Base-by-base conservation (phyloP, 495 filamentous ascomycete genomes). In the Aspergillus sclerotioniger region DNA sequence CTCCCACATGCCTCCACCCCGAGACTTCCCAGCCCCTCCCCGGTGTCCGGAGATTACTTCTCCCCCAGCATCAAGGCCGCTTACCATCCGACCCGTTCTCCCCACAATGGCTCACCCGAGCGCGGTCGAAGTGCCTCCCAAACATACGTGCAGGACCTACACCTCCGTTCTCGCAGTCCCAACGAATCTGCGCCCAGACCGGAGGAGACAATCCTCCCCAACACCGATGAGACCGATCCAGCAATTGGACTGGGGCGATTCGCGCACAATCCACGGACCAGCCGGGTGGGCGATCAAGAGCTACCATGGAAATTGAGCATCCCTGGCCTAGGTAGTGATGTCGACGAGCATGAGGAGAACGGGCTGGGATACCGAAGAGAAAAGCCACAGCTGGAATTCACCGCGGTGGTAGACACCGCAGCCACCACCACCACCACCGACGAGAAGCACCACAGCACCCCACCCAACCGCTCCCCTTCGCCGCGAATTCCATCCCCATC, bases 261-360 rank as follows among this genome's bases (percentile, higher is more conserved):
- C 53, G 57, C 57, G 9, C 50, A 58, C 10, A 65, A 64, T 6
- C 60, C 60, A 5, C 61, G 63, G 41, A 68, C 62, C 13, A 64
- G 61, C 29, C 63, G 66, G 17, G 44, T 64, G 28, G 70, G 70
- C 15, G 70, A 71, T 45, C 70, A 73, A 46, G 67, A 70, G 43
- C 50, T 58, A 15, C 70, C 68, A 8, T 71, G 67, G 61, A 66
- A 63, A 35, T 56, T 71, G 47, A 67, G 53, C n/a, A 59, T 73
- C 25, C 70, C 70, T 12, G 37, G 37, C 5, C n/a, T 41, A 13
- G 37, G 37, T 0, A 63, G 64, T 3, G 66, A 61, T 15, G 17
- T 44, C n/a, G 60, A 63, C 29, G 57, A 60, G 3, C 19, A 1
- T 6, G 48, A 10, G 17, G 16, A 29, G 54, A 53, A 9, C 35